Base-by-base conservation (phyloP, 139 green algal genomes). In the Coccomyxa sp. region DNA sequence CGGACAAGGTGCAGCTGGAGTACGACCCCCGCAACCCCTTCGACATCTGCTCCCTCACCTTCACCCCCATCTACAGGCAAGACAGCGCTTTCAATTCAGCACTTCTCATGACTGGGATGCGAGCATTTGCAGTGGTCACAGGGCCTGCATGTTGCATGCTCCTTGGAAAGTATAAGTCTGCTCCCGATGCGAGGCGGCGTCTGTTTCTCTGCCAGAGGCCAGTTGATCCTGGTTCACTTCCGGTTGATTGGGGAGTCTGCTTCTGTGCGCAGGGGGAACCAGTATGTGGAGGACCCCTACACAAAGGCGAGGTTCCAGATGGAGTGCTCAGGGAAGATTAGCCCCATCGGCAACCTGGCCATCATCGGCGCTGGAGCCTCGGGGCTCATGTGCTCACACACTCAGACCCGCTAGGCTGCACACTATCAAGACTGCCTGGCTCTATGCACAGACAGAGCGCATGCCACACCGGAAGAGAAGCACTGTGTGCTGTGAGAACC, bases 1-100 rank as follows among this genome's bases (percentile, higher is more conserved):
- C 84, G 0, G 97, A 99, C 81, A 96, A 91, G 18, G 83, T 97
- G 67, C 84, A 93, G 76, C 85, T 99, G 71, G 91, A 98, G 79
- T 99, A 99, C 87, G 97, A 99, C 90, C 86, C 96, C 13, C 94
- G 96, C 82, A 99, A 99, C 88, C 97, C 97, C 66, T 99, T 99
- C 79, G 97, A 99, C 87, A 87, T 99, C 71, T 99, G 96, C 90
- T 92, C 90, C 75, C 60, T 95, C 68, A 99, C 96, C 30, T 96
- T 98, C 87, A 95, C 93, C 23, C 97, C 97, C 82, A 98, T 99
- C 86, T 99, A 99, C 93, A 89, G 88, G 85, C 38, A 51, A 51
- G 38, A 51, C 38, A 51, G 38, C 38, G 38, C 38, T 51, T 51
- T 51, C 38, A 94, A 76, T 82, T 71, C 58, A 51, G 38, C 38